Base-by-base conservation (phyloP, 2,329 filamentous ascomycete genomes). In the Trichoderma hamatum region DNA sequence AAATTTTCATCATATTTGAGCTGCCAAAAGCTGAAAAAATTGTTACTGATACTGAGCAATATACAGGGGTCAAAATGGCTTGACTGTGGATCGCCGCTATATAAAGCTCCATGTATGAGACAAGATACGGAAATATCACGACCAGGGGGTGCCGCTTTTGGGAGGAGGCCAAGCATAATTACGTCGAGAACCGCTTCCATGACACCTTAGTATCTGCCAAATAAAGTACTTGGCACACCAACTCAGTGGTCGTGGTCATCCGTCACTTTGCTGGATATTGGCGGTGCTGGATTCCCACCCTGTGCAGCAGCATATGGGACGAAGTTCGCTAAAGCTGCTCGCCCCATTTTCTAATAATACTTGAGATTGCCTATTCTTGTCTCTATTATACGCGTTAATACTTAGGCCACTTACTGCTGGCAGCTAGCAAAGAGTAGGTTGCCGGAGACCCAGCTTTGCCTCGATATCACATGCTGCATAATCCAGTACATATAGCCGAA, bases 131-230 rank as follows among this genome's bases (percentile, higher is more conserved):
- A 66, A 66, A 66, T 55, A 66, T 56, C 26, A 24, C 9, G 52
- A 43, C 62, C 62, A 56, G 62, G 62, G 62, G 62, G 61, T 32
- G 32, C 26, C 43, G 28, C 30, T 36, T 66, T 56, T 54, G 36
- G 62, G 52, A 54, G 36, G 19, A 58, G 26, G 51, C 34, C n/a
- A 66, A 21, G 52, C 28, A 39, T 56, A 56, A 58, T 66, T 66
- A 66, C 62, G 62, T 58, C 51, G 62, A 56, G 36, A 36, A 56
- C 62, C 34, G 24, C 62, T 56, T 66, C 56, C 39, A 66, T 66
- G 51, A 26, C 62, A 66, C 62, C 51, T 66, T 56, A 34, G 34
- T 46, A 66, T 66, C 51, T 56, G 9, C 52, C 34, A 58, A 65
- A 58, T 49, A 66, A 39, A 64, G 61, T 43, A 5, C 51, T 30